phyloP scores from a whole-genome alignment of 345 rosid species.

The Psidium guajava region DNA sequence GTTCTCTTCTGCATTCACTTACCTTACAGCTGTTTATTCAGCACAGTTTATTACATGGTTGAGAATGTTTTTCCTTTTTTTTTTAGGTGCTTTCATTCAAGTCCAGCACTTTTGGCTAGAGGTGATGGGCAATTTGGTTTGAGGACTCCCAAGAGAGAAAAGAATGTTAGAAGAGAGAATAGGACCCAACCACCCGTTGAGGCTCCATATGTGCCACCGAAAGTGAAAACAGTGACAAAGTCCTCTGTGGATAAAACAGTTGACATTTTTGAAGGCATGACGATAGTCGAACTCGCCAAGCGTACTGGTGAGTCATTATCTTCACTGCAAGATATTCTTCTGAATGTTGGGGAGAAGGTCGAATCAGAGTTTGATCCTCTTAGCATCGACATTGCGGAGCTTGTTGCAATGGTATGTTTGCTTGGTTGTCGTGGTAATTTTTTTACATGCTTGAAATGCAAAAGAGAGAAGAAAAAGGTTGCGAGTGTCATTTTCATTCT shows the following conservation, averaged over 20 bases:
- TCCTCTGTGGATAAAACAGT: slow-evolving; percentile 45
- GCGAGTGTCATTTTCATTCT: background rate
- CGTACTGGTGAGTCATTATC: slow-evolving; percentile 45
- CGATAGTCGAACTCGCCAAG: slow-evolving; percentile 69
- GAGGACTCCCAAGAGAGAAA: slow-evolving; percentile 37
- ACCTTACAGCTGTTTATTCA: background rate
- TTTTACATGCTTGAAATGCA: background rate
- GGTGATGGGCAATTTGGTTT: slow-evolving; percentile 33
- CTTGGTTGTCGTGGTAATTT: background rate
- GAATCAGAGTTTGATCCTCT: slow-evolving; percentile 71
- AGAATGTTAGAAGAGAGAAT: slow-evolving; percentile 40
- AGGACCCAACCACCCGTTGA: slow-evolving; percentile 56
- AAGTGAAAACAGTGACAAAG: slow-evolving; percentile 35
- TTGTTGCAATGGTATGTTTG: slow-evolving; percentile 72
- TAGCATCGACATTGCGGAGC: slow-evolving; percentile 81
- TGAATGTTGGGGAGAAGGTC: slow-evolving; percentile 70
- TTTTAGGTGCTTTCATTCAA: slow-evolving; percentile 54
- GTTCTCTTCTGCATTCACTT: background rate
- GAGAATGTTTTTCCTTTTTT: slow-evolving; percentile 3
- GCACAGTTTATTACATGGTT: background rate
- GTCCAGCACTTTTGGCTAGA: slow-evolving; percentile 33
- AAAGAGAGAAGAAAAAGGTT: background rate
- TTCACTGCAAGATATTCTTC: slow-evolving; percentile 57
- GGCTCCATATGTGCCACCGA: slow-evolving; percentile 69
- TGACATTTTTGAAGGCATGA: slow-evolving; percentile 86